These are phyloP conservation scores for Penicillium psychrofluorescens DNA, from an alignment of 495 filamentous ascomycete genomes.

Conservation along the genomic window DNA sequence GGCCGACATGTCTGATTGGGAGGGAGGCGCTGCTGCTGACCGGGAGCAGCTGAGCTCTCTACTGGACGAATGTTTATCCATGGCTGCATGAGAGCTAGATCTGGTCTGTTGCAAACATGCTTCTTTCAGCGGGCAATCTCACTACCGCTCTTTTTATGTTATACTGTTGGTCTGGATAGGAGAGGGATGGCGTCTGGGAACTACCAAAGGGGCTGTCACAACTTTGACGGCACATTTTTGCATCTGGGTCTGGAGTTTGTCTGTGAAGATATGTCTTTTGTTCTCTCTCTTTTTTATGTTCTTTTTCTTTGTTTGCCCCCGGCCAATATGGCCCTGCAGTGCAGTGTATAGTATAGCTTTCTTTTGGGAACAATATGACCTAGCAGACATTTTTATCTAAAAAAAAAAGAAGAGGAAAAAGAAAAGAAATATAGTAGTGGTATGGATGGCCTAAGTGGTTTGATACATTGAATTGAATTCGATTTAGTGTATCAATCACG, in stretches of 20 bases:
- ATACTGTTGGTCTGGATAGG: slow-evolving; percentile 12
- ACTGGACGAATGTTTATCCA: slow-evolving; percentile 56
- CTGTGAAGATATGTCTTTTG: slow-evolving; percentile 10
- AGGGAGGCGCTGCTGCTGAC: slow-evolving; percentile 58
- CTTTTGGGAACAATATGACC: slow-evolving; percentile 1
- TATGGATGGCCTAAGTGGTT: slow-evolving; percentile 17
- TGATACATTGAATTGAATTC: slow-evolving; percentile 25
- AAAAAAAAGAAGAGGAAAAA: slow-evolving; percentile 5
- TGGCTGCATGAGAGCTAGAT: slow-evolving; percentile 32
- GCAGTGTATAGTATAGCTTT: slow-evolving; percentile 15
- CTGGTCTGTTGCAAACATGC: slow-evolving; percentile 5
- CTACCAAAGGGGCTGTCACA: slow-evolving; percentile 5
- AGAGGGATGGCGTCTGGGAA: slow-evolving; percentile 21
- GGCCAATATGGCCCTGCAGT: background rate
- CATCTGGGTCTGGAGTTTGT: slow-evolving; percentile 20
- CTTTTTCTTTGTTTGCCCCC: background rate
- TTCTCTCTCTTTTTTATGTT: slow-evolving; percentile 1
- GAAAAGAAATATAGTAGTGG: no score
- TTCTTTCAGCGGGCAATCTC: background rate
- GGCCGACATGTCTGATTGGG: slow-evolving; percentile 52
- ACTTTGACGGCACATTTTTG: slow-evolving; percentile 11
- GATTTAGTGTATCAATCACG: slow-evolving; percentile 6
- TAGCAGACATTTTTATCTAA: background rate
- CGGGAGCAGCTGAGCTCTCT: slow-evolving; percentile 56
- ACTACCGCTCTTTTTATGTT: slow-evolving; percentile 12